These are phyloP conservation scores for Eimeria maxima DNA, from an alignment of 169 alveolate species.

Conservation along the genomic window DNA sequence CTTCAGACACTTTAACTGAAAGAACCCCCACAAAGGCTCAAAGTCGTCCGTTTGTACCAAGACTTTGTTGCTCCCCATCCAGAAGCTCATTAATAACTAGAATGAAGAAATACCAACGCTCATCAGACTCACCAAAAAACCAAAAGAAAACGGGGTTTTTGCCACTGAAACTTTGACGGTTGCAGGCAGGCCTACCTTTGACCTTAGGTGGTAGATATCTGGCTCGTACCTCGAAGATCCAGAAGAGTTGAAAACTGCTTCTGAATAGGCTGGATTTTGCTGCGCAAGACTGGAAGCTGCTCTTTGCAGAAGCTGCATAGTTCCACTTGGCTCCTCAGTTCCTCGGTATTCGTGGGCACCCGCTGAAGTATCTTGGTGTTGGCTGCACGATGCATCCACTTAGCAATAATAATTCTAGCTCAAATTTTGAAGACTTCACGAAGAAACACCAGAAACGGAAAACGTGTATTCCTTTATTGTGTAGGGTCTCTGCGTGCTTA, in stretches of 20 bases:
- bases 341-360: constrained; percentile 78
- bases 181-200: not conserved
- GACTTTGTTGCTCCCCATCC: not conserved
- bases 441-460: not conserved
- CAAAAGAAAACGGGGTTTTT: too few relatives aligned
- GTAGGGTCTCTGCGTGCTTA: not conserved
- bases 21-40: not conserved
- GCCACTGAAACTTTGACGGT: not conserved
- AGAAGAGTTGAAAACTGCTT: constrained; percentile 75
- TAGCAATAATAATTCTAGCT: not conserved
- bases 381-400: constrained; percentile 58
- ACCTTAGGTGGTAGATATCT: not conserved
- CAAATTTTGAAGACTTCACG: not conserved
- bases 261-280: constrained; percentile 78
- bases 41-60: not conserved
- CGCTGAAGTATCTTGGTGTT: constrained; percentile 53
- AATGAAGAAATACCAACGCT: not conserved
- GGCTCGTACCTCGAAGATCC: constrained; percentile 80
- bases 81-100: not conserved
- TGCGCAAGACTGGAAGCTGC: constrained; percentile 73
- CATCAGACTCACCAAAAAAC: not conserved
- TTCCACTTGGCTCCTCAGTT: constrained; percentile 55
- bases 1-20: constrained; percentile 69
- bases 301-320: constrained; percentile 76
- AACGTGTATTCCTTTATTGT: not conserved